These are phyloP conservation scores for Russula griseocarnosa DNA, from an alignment of 768 basidiomycete species.

Conservation along the genomic window DNA sequence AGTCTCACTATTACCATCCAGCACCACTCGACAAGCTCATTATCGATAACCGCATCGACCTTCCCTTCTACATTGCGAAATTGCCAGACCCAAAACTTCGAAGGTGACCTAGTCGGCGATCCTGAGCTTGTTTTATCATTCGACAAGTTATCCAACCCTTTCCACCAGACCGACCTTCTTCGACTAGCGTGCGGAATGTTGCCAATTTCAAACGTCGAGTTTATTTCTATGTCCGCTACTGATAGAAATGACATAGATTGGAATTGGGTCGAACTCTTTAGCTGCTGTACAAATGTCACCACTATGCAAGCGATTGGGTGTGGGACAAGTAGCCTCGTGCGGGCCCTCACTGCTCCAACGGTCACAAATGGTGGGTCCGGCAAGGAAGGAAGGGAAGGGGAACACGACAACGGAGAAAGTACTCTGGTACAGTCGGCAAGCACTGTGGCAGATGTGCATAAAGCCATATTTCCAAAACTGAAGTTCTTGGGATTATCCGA, in stretches of 20 bases:
- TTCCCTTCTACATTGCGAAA: no score
- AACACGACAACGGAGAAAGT: background rate
- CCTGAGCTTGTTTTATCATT: slow-evolving; percentile 3
- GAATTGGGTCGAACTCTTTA: slow-evolving; percentile 10
- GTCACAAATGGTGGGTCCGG: no score
- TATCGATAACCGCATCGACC: no score
- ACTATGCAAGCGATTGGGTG: background rate
- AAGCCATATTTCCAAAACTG: slow-evolving; percentile 5
- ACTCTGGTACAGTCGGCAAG: background rate
- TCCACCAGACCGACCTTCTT: background rate
- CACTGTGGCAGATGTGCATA: background rate
- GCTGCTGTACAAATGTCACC: slow-evolving; percentile 2
- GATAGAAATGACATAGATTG: background rate
- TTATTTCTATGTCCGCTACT: slow-evolving; percentile 4
- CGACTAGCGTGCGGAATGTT: background rate
- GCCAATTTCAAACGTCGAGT: slow-evolving; percentile 3
- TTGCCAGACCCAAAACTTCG: no score
- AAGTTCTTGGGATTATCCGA: background rate
- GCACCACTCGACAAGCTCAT: no score
- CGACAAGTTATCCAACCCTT: background rate
- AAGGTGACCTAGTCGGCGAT: no score
- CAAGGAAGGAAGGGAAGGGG: background rate
- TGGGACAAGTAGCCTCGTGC: slow-evolving; percentile 4
- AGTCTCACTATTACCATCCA: no score
- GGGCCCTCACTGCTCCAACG: slow-evolving; percentile 4